Conservation (phyloP, 768 basidiomycete genomes). For the Lentinula detonsa region DNA sequence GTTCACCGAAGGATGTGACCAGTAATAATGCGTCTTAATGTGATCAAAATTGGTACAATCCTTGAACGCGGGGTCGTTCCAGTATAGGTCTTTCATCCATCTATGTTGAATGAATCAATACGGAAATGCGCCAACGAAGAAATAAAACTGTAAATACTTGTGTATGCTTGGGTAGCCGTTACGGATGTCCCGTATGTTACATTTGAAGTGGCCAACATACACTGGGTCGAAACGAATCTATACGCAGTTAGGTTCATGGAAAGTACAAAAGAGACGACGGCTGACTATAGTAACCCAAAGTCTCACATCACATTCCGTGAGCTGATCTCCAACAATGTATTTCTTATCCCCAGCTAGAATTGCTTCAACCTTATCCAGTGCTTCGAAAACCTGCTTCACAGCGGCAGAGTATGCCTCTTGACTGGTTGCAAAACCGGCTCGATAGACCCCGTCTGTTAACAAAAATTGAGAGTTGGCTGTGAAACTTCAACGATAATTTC, state of each 20-base stretch:
- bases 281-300: conserved; percentile 91
- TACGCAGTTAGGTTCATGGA: neutral
- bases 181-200: conserved; percentile 82
- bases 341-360: conserved; percentile 64
- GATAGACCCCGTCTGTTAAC: conserved; percentile 75
- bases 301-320: conserved; percentile 83
- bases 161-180: conserved; percentile 83
- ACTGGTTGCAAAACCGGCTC: conserved; percentile 77
- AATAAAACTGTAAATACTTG: conserved; percentile 26
- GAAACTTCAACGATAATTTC: neutral
- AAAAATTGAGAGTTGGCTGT: neutral
- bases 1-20: conserved; percentile 46
- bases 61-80: conserved; percentile 85
- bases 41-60: conserved; percentile 86
- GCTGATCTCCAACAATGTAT: conserved; percentile 73
- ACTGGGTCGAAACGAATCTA: conserved; percentile 88
- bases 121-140: neutral
- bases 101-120: conserved; percentile 22
- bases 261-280: conserved; percentile 7
- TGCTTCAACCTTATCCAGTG: conserved; percentile 78
- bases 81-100: conserved; percentile 87
- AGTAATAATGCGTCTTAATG: conserved; percentile 74
- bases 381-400: conserved; percentile 67
- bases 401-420: conserved; percentile 79
- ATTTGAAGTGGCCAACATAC: conserved; percentile 92